Evolutionary conservation across 495 filamentous ascomycete genomes (phyloP).

Genomic region (Cercophora sp.): DNA sequence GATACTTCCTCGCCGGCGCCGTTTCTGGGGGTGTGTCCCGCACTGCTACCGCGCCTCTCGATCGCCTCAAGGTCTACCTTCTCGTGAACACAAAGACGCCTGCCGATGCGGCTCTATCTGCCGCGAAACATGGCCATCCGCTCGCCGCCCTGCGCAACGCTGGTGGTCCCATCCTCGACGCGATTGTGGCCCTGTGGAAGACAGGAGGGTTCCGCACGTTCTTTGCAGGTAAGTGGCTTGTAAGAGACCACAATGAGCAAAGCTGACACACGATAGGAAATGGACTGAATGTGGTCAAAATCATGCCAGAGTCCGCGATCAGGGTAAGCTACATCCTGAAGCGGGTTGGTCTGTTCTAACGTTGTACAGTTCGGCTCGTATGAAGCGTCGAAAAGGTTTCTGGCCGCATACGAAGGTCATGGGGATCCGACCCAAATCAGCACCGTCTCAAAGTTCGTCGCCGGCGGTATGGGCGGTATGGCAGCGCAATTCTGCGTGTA

Average conservation of each 20-base stretch:
- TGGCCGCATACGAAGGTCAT: conserved; percentile 86
- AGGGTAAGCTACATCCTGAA: conserved; percentile 38
- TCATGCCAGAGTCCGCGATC: conserved; percentile 97
- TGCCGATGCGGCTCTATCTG: conserved; percentile 52
- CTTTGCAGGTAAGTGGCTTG: conserved; percentile 73
- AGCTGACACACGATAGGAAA: conserved; percentile 68
- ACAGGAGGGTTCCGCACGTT: conserved; percentile 87
- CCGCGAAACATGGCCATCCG: conserved; percentile 68
- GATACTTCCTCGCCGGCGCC: conserved; percentile 95
- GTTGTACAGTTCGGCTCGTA: conserved; percentile 75
- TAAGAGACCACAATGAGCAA: not conserved
- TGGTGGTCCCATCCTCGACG: conserved; percentile 64
- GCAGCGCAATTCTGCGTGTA: conserved; percentile 96
- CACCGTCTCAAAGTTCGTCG: conserved; percentile 80
- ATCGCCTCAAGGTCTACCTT: conserved; percentile 94
- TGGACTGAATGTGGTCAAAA: conserved; percentile 92
- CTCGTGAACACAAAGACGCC: conserved; percentile 79
- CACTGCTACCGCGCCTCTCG: conserved; percentile 90
- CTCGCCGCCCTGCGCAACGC: conserved; percentile 62
- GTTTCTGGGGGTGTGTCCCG: conserved; percentile 87
- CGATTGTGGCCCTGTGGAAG: conserved; percentile 71
- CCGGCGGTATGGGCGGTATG: conserved; percentile 87
- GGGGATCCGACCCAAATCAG: conserved; percentile 72
- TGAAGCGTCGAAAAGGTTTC: conserved; percentile 84
- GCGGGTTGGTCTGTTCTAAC: conserved; percentile 17